Base-by-base conservation (phyloP, 345 rosid species). In the Brassica cretica region DNA sequence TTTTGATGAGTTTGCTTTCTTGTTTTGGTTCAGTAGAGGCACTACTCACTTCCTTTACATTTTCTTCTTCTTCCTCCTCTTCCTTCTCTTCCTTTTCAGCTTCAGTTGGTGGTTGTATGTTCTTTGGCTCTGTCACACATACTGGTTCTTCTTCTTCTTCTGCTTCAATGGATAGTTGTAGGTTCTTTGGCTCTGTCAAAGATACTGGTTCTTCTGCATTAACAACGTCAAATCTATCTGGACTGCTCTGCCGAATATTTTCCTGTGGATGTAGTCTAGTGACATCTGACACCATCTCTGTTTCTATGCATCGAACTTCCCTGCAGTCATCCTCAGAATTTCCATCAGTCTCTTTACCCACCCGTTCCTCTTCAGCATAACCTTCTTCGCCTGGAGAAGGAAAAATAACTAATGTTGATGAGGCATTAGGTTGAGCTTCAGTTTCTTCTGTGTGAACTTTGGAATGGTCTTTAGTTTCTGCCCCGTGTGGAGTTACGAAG, bases 261-360 rank as follows among this genome's bases (percentile, higher is more conserved):
- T 82, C 81, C 77, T 80, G 82, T 39, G 72, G 66, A 73, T 69
- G 59, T 21, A 21, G 24, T 70, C 77, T 67, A 29, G 44, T 80
- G n/a, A 59, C 30, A 58, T 81, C 78, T 44, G 85, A 75, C 68
- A 81, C 82, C 66, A 81, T 83, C 77, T 85, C 93, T 60, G 79
- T 84, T 77, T 78, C 87, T 58, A 89, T 78, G 85, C 89, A 86
- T 69, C 79, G 86, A 27, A 88, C 87, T 69, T 86, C 92, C 74
- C 77, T 89, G 86, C 88, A 88, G 46, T 68, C 32, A 55, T 80
- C 85, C 59, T 82, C 88, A 0, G 84, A 84, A 78, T 75, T 81
- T 21, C 87, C 71, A 84, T 84, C 63, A 76, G 73, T 51, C 82
- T 84, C 61, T 83, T 84, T 86, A 60, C 7, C 74, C 64, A 39